Evolutionary conservation across 2,329 filamentous ascomycete species (phyloP), one percentile per base, ranked within the genome.

Genomic region (Aaosphaeria arxii): DNA sequence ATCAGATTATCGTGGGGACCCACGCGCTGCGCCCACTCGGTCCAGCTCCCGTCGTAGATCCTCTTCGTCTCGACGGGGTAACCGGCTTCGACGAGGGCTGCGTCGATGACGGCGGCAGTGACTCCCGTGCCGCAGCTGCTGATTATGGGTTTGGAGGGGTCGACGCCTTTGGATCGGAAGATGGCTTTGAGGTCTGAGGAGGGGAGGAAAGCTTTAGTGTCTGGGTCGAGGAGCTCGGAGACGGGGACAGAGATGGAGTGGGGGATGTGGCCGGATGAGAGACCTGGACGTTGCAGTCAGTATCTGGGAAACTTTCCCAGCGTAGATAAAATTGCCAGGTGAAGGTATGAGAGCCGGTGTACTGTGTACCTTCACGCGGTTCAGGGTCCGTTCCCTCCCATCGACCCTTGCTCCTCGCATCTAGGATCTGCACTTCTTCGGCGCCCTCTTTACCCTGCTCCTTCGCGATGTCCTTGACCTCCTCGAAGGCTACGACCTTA

Each of bases 21-120:
- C 9, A 40, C 39, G 11, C 39, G 39, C 39, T 40, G 39, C 11
- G 39, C 39, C 39, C 62, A 74, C 84, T 77, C 95, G 81, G 94
- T 97, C 94, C 94, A 99, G 71, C 91, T 96, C 42, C 94, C 94
- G 69, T 99, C 94, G 63, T 99, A 99, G 24, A 99, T 78, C 64
- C 81, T 85, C 57, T 89, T 82, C 46, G 82, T 81, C 51, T 85
- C 80, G 4, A 82, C 76, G 2, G 87, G 88, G 64, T 84, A 91
- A 1, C 85, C 86, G 24, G 91, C 89, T 69, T 90, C 85, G 30
- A 83, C 83, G 46, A 99, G 74, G 2, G 91, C 94, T 35, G 91
- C 87, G 66, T 99, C 94, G 39, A 99, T 83, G 40, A 96, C 83
- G 13, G 89, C 89, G 6, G 94, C 94, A 7, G 91, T 97, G 44